Evolutionary conservation across 169 alveolate genomes (phyloP).

Genomic region (Eimeria maxima): DNA sequence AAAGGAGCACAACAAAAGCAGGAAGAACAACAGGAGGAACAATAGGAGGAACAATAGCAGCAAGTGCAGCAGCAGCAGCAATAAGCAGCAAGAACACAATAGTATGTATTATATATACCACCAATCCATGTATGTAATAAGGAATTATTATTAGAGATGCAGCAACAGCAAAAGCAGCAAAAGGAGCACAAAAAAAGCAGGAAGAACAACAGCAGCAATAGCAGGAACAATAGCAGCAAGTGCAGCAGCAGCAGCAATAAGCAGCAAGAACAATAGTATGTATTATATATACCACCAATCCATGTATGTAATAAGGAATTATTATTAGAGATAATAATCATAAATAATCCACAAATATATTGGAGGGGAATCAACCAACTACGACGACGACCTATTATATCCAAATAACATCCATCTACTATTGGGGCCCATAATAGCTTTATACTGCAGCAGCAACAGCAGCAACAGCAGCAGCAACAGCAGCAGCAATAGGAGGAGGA

Average conservation of each 20-base stretch:
- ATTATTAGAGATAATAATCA: not conserved
- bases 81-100: not conserved
- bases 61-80: constrained; percentile 39
- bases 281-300: no score
- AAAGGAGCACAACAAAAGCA: no score
- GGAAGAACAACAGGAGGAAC: no score
- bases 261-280: not conserved
- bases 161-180: constrained; percentile 25
- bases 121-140: not conserved
- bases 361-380: not conserved
- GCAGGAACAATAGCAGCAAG: not conserved
- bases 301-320: not conserved
- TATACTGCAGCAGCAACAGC: constrained; percentile 60
- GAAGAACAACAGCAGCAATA: no score
- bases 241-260: constrained; percentile 28
- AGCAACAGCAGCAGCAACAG: constrained; percentile 40
- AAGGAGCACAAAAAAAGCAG: no score
- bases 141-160: not conserved
- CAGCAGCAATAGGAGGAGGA: no score
- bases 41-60: no score
- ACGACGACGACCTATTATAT: not conserved
- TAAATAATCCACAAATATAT: not conserved
- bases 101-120: no score
- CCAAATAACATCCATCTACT: not conserved
- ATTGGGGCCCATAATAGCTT: not conserved